phyloP scores from a whole-genome alignment of 108 stramenopile genomes.

The Cyclotella choctawhatcheeana region DNA sequence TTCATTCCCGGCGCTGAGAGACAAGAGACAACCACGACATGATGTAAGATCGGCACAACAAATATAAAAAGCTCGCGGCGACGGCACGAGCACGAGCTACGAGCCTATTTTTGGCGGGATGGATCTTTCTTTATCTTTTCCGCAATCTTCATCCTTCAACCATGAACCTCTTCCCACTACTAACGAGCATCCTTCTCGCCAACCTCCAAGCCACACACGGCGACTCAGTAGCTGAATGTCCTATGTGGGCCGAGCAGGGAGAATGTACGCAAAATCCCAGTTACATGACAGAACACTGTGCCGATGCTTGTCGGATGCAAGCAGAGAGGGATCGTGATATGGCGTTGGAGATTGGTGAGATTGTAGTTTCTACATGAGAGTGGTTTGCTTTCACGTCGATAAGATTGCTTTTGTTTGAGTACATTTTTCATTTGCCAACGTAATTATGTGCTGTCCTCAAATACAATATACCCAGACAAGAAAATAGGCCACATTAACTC shows the following conservation, averaged over 20 bases:
- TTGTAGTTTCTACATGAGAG: neutral
- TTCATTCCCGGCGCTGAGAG: too few relatives aligned
- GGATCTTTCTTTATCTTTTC: too few relatives aligned
- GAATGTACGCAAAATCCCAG: constrained; percentile 74
- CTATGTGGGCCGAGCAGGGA: constrained; percentile 66
- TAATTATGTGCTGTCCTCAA: constrained; percentile 17
- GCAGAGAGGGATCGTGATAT: constrained; percentile 29
- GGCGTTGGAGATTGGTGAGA: constrained; percentile 38
- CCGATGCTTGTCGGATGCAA: constrained; percentile 38
- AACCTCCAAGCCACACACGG: neutral
- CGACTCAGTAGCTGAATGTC: constrained; percentile 51
- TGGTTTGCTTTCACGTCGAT: neutral
- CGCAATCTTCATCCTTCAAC: neutral
- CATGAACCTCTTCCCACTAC: constrained; percentile 9
- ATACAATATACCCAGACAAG: constrained; percentile 39
- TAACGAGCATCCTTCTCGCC: neutral
- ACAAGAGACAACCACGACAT: too few relatives aligned
- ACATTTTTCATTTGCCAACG: constrained; percentile 2
- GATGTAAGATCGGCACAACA: too few relatives aligned
- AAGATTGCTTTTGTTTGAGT: neutral
- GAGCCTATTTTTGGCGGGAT: too few relatives aligned
- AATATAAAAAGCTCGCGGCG: too few relatives aligned
- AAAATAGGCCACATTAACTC: constrained; percentile 64
- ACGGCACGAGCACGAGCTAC: too few relatives aligned
- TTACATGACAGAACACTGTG: constrained; percentile 56